These are phyloP conservation scores for Penicillium fimorum DNA, from an alignment of 495 filamentous ascomycete species.

Conservation along the genomic window DNA sequence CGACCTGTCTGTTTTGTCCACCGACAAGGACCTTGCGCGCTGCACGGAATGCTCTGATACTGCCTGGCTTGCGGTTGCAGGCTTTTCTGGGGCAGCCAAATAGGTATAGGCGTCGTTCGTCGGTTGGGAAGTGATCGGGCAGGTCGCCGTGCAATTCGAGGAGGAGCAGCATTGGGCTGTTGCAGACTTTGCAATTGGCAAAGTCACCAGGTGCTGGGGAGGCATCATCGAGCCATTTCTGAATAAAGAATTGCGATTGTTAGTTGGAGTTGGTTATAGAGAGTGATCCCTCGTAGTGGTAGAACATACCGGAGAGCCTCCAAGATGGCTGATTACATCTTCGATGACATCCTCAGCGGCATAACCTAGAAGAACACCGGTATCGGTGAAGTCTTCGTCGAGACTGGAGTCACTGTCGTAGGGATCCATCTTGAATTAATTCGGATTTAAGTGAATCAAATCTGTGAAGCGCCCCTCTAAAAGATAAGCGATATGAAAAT, in stretches of 20 bases:
- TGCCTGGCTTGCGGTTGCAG: slow-evolving; percentile 81
- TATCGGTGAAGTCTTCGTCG: slow-evolving; percentile 75
- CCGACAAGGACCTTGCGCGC: slow-evolving; percentile 45
- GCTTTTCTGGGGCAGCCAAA: slow-evolving; percentile 74
- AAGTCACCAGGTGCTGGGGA: slow-evolving; percentile 73
- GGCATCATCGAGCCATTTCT: slow-evolving; percentile 78
- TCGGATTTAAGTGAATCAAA: slow-evolving; percentile 10
- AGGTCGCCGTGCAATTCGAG: slow-evolving; percentile 91
- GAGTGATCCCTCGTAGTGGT: neutral
- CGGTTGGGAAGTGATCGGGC: slow-evolving; percentile 76
- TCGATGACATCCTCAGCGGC: slow-evolving; percentile 77
- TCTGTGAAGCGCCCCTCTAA: slow-evolving; percentile 23
- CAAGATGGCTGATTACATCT: slow-evolving; percentile 85
- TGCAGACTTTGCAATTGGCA: slow-evolving; percentile 87
- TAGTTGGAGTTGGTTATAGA: slow-evolving; percentile 7
- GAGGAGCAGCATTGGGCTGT: slow-evolving; percentile 75
- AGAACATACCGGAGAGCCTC: slow-evolving; percentile 74
- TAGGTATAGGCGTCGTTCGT: slow-evolving; percentile 84
- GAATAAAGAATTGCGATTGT: neutral
- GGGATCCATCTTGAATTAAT: slow-evolving; percentile 60
- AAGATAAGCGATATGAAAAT: slow-evolving; percentile 33
- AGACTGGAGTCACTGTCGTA: slow-evolving; percentile 76
- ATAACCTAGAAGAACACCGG: slow-evolving; percentile 88
- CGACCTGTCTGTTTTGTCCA: slow-evolving; percentile 27
- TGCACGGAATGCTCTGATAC: slow-evolving; percentile 68